Conservation (phyloP, 495 filamentous ascomycete species). For the Chaetomium tenue region DNA sequence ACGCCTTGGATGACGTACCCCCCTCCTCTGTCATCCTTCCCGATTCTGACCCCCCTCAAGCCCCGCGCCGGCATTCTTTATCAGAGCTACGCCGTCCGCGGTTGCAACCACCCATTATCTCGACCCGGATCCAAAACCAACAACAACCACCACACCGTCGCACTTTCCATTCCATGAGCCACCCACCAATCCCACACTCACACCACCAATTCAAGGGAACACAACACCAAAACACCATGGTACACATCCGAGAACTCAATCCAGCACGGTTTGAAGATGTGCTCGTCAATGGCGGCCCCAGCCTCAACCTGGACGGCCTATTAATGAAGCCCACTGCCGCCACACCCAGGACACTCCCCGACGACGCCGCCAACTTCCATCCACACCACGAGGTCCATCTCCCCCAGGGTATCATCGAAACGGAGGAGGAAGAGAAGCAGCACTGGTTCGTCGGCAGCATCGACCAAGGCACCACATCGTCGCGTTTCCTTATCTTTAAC, state of each 20-base stretch:
- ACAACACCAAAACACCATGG: constrained; percentile 21
- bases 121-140: background rate
- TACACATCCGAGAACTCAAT: constrained; percentile 12
- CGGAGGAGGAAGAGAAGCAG: constrained; percentile 32
- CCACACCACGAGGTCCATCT: constrained; percentile 32
- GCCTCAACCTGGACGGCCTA: constrained; percentile 20
- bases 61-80: constrained; percentile 19
- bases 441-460: constrained; percentile 60
- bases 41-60: constrained; percentile 20
- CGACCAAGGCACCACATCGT: constrained; percentile 91
- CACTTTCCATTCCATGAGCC: constrained; percentile 20
- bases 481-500: constrained; percentile 91
- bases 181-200: background rate
- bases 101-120: constrained; percentile 2
- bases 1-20: constrained; percentile 36
- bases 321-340: constrained; percentile 20
- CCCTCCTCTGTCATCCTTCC: constrained; percentile 16
- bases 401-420: constrained; percentile 32
- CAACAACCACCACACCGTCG: constrained; percentile 7
- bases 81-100: constrained; percentile 15
- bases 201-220: background rate
- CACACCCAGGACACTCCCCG: constrained; percentile 11
- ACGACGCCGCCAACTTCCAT: constrained; percentile 15
- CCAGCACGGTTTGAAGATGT: constrained; percentile 13
- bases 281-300: constrained; percentile 7